Conservation (phyloP, 2,329 filamentous ascomycete species). For the Fusarium chuoi region DNA sequence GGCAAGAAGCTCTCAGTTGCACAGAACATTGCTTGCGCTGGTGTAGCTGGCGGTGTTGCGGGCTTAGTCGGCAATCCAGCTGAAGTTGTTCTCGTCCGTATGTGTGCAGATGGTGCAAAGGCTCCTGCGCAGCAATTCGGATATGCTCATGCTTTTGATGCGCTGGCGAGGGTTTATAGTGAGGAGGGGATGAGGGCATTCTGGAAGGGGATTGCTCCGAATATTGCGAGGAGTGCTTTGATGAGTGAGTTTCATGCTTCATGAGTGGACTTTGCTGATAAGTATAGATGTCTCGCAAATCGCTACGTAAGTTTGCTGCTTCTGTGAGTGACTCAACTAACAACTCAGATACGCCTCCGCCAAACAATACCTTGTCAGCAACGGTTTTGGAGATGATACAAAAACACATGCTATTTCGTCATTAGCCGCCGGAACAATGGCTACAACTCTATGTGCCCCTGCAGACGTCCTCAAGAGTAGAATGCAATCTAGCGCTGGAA, state of each 20-base stretch:
- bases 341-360: conserved; percentile 48
- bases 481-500: conserved; percentile 48
- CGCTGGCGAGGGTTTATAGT: conserved; percentile 36
- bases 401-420: conserved; percentile 54
- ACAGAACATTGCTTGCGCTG: conserved; percentile 53
- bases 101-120: conserved; percentile 59
- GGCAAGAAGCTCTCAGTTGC: conserved; percentile 47
- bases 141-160: conserved; percentile 53
- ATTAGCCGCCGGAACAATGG: conserved; percentile 56
- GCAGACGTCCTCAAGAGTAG: conserved; percentile 58
- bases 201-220: conserved; percentile 52
- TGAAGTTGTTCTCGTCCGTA: conserved; percentile 56
- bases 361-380: conserved; percentile 47
- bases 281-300: conserved; percentile 55
- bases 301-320: conserved; percentile 49
- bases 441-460: conserved; percentile 57
- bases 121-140: conserved; percentile 48
- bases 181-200: conserved; percentile 55
- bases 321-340: not conserved
- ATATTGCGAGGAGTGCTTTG: conserved; percentile 55
- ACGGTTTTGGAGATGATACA: conserved; percentile 51
- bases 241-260: conserved; percentile 51
- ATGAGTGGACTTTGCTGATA: conserved; percentile 10
- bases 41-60: conserved; percentile 54
- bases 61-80: conserved; percentile 59